phyloP scores from a whole-genome alignment of 805 yeast genomes.

The Maudiozyma serrabonitensis region DNA sequence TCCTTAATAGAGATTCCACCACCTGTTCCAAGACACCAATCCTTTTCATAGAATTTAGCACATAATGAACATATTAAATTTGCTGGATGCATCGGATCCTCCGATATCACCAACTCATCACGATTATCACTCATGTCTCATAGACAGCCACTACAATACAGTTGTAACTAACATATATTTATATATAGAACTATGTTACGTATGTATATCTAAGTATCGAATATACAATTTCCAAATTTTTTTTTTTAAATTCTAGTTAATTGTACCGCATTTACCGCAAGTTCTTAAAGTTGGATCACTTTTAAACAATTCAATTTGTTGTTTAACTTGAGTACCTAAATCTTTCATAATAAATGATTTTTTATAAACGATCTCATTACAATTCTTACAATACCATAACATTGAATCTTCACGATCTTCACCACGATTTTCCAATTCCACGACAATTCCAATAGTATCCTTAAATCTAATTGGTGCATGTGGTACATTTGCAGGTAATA shows the following conservation, averaged over 20 bases:
- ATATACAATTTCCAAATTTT: not conserved
- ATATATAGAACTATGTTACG: too few relatives aligned
- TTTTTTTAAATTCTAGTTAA: constrained; percentile 35
- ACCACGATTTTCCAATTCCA: constrained; percentile 80
- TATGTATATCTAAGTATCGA: not conserved
- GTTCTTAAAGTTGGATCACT: constrained; percentile 53
- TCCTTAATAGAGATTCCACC: constrained; percentile 76
- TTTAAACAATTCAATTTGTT: constrained; percentile 66
- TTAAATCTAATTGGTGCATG: constrained; percentile 85
- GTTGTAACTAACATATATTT: too few relatives aligned
- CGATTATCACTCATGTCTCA: not conserved
- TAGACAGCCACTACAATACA: too few relatives aligned
- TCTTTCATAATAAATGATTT: constrained; percentile 65
- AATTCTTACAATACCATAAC: constrained; percentile 79
- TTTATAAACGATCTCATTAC: constrained; percentile 59
- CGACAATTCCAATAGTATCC: constrained; percentile 79
- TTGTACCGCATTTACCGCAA: constrained; percentile 64
- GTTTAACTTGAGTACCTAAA: constrained; percentile 84
- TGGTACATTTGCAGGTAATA: constrained; percentile 76
- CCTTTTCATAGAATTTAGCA: constrained; percentile 60
- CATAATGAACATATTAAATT: constrained; percentile 77
- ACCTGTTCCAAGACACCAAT: constrained; percentile 95
- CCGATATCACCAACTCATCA: constrained; percentile 16
- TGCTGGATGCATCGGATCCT: constrained; percentile 67
- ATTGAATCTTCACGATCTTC: constrained; percentile 56